Conservation (phyloP, 805 yeast genomes). For the Clavispora phyllophila region DNA sequence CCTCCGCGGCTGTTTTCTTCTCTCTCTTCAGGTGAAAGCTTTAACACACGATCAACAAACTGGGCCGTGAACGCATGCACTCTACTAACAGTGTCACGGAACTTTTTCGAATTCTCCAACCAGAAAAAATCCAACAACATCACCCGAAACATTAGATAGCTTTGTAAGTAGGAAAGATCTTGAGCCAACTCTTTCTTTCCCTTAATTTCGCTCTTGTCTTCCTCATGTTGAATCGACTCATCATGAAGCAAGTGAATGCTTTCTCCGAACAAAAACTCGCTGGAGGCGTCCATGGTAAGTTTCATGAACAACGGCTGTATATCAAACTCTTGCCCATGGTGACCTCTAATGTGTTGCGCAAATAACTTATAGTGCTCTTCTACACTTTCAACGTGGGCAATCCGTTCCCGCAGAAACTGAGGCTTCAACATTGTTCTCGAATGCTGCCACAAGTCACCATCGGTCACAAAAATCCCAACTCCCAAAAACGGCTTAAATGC, state of each 20-base stretch:
- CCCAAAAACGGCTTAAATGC: slow-evolving; percentile 10
- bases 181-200: slow-evolving; percentile 4
- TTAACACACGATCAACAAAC: slow-evolving; percentile 6
- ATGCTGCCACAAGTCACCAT: slow-evolving; percentile 8
- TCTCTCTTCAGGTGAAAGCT: slow-evolving; percentile 5
- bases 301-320: slow-evolving; percentile 8
- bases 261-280: slow-evolving; percentile 40
- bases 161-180: slow-evolving; percentile 3
- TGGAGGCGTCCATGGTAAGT: slow-evolving; percentile 28
- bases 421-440: slow-evolving; percentile 9
- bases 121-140: slow-evolving; percentile 5
- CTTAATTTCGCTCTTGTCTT: not conserved
- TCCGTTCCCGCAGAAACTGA: slow-evolving; percentile 11
- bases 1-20: slow-evolving; percentile 3
- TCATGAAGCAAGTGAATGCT: slow-evolving; percentile 5
- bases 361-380: slow-evolving; percentile 7
- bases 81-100: slow-evolving; percentile 1
- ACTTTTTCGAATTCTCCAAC: slow-evolving; percentile 6
- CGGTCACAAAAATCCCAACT: slow-evolving; percentile 9
- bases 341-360: not conserved
- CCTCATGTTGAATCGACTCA: slow-evolving; percentile 1
- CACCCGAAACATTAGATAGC: not conserved
- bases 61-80: slow-evolving; percentile 10
- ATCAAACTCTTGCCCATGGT: slow-evolving; percentile 4
- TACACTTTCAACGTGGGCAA: slow-evolving; percentile 8